Evolutionary conservation across 345 rosid species (phyloP).

Genomic region (Eucalyptus curtisii): DNA sequence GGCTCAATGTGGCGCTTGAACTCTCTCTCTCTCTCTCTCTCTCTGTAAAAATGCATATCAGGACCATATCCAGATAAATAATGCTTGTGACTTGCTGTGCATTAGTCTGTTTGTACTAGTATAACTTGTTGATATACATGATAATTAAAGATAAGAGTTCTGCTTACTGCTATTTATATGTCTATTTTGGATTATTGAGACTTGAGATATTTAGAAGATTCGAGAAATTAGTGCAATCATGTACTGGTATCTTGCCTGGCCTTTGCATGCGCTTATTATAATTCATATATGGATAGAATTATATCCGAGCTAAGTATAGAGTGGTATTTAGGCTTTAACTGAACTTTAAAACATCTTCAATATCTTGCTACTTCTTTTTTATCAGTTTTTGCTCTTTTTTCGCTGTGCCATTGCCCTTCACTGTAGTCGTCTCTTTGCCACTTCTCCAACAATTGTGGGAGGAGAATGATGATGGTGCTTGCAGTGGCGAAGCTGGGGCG

Average conservation of each 20-base stretch:
- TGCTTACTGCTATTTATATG: neutral
- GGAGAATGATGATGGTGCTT: neutral
- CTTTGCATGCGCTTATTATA: neutral
- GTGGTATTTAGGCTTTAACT: neutral
- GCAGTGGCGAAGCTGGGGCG: neutral
- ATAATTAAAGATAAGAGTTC: neutral
- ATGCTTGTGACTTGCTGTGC: neutral
- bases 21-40: neutral
- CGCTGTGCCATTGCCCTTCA: neutral
- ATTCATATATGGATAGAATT: neutral
- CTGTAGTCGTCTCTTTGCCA: neutral
- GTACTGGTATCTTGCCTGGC: neutral
- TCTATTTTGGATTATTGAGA: neutral
- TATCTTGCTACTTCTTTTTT: neutral
- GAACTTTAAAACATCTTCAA: neutral
- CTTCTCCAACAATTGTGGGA: neutral
- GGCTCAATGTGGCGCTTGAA: slow-evolving; percentile 6
- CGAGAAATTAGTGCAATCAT: neutral
- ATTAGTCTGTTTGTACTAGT: neutral
- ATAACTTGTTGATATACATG: neutral
- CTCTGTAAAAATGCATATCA: neutral
- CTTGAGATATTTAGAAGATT: neutral
- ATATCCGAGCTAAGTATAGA: neutral
- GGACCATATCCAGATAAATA: neutral
- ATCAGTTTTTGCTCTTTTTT: neutral